A percentile compares a stretch with the other conserved stretches of the same genome.
phyloP scores from a whole-genome alignment of 352 stramenopile species.

The Phytophthora citrophthora region DNA sequence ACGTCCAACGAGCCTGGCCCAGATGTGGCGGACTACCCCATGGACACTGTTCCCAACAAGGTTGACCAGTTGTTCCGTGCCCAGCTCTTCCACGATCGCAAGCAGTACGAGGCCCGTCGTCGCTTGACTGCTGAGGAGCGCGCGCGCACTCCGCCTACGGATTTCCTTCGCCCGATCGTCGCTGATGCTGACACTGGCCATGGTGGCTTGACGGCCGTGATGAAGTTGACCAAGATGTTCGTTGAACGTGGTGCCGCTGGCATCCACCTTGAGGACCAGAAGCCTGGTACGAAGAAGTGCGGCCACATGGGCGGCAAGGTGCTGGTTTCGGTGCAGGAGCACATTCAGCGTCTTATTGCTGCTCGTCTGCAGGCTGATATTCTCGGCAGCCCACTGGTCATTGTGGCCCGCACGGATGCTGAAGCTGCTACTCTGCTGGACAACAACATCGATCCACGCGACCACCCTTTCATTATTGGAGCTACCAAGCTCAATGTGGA shows the following conservation, averaged over 20 bases:
- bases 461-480: slow-evolving; percentile 98
- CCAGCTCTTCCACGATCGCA: slow-evolving; percentile 97
- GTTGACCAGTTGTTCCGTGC: slow-evolving; percentile 98
- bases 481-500: slow-evolving; percentile 92
- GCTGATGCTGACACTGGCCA: slow-evolving; percentile 98
- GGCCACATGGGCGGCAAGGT: slow-evolving; percentile 99
- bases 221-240: slow-evolving; percentile 99
- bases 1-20: slow-evolving; percentile 96
- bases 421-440: slow-evolving; percentile 97
- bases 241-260: slow-evolving; percentile 97
- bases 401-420: slow-evolving; percentile 97
- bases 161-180: slow-evolving; percentile 97
- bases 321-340: slow-evolving; percentile 97
- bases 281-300: slow-evolving; percentile 99
- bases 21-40: slow-evolving; percentile 99
- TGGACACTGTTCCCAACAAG: slow-evolving; percentile 98
- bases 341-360: slow-evolving; percentile 97
- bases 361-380: slow-evolving; percentile 97
- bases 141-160: slow-evolving; percentile 83
- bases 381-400: slow-evolving; percentile 93
- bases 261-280: slow-evolving; percentile 99
- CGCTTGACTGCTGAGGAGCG: slow-evolving; percentile 82
- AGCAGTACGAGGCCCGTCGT: slow-evolving; percentile 94
- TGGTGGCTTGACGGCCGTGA: slow-evolving; percentile 95
- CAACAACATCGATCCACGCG: slow-evolving; percentile 97